Percentiles rank a stretch among this genome's conserved stretches.
phyloP scores from a whole-genome alignment of 257 asterid genomes.

The Striga asiatica region DNA sequence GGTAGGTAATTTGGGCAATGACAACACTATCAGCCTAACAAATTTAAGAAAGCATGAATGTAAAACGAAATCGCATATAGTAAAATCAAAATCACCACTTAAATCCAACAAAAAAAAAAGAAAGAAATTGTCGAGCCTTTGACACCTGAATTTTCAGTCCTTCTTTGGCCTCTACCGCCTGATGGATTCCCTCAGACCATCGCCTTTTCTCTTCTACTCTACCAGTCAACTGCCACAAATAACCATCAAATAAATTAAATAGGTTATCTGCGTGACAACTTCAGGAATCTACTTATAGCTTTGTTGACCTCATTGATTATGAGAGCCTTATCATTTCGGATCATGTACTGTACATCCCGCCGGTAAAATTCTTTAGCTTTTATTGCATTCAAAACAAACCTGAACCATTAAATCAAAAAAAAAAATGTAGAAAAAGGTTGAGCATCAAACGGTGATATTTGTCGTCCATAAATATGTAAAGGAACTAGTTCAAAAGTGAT shows the following conservation, averaged over 20 bases:
- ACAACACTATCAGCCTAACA: constrained; percentile 88
- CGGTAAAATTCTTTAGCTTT: constrained; percentile 93
- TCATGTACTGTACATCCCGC: constrained; percentile 89
- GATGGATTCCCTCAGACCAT: constrained; percentile 99
- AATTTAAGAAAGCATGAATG: constrained; percentile 15
- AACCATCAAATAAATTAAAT: constrained; percentile 1
- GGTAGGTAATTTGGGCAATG: constrained; percentile 97
- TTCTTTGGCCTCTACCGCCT: constrained; percentile 99
- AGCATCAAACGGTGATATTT: too few species aligned
- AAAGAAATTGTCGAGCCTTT: neutral
- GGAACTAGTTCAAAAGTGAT: neutral
- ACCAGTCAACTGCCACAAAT: constrained; percentile 72
- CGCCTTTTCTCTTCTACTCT: constrained; percentile 95
- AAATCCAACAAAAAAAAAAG: neutral
- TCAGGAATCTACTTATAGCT: too few species aligned
- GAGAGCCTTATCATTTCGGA: constrained; percentile 81
- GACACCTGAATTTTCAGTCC: constrained; percentile 76
- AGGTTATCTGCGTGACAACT: too few species aligned
- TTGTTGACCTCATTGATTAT: constrained; percentile 96
- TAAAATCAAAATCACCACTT: too few species aligned
- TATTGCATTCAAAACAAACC: constrained; percentile 86
- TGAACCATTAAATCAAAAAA: constrained; percentile 28
- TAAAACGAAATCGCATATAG: neutral
- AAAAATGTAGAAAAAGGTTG: too few species aligned
- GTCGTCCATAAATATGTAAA: constrained; percentile 10